Percentiles rank a stretch among this genome's conserved stretches.
Conservation (phyloP, 257 asterid genomes). For the Salvia rosmarinus region DNA sequence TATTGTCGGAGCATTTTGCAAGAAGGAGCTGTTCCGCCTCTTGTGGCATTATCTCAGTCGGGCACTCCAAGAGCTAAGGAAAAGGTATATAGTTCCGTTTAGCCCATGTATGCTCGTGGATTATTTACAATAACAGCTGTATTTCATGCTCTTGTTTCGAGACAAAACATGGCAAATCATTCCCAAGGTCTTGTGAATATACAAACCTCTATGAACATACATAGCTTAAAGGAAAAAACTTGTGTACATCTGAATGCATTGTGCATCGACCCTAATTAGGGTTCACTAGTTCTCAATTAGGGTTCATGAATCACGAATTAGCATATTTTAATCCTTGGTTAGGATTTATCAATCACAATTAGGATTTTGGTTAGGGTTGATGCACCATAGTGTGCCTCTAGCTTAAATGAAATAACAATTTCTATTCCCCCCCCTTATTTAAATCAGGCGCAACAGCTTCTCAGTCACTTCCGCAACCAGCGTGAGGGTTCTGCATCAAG, state of each 20-base stretch:
- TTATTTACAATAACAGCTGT: background rate
- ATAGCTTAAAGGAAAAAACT: conserved; percentile 4
- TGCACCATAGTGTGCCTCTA: too few species aligned
- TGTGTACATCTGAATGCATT: too few species aligned
- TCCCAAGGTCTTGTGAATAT: background rate
- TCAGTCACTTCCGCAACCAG: conserved; percentile 91
- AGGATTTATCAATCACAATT: too few species aligned
- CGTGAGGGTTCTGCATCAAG: conserved; percentile 62
- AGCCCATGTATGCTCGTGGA: background rate
- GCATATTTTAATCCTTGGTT: too few species aligned
- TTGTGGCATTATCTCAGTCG: conserved; percentile 83
- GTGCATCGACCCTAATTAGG: too few species aligned
- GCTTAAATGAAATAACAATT: conserved; percentile 8
- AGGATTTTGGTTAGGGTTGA: too few species aligned
- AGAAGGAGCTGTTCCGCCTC: conserved; percentile 99
- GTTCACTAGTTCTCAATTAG: too few species aligned
- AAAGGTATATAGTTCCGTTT: conserved; percentile 58
- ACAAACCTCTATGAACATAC: background rate
- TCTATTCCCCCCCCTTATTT: background rate
- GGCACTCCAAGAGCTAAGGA: conserved; percentile 94
- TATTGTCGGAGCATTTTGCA: conserved; percentile 77
- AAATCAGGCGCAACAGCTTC: conserved; percentile 92
- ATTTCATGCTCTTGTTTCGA: background rate
- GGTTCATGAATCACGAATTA: too few species aligned
- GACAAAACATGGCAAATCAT: background rate